A percentile compares a stretch with the other conserved stretches of the same genome.
Conservation (phyloP, 768 basidiomycete genomes). For the Mycena latifolia region DNA sequence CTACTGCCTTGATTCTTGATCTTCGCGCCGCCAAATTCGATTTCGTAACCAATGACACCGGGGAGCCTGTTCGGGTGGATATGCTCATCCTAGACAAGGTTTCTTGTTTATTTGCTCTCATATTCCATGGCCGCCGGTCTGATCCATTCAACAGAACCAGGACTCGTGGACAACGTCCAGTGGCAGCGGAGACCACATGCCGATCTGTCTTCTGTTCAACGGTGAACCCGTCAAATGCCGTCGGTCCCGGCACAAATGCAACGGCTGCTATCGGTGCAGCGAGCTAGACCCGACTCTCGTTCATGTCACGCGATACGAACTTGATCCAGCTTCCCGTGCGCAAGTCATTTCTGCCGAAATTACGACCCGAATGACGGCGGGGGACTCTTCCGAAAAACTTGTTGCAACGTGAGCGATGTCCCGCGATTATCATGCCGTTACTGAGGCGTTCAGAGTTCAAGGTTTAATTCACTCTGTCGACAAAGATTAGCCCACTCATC, state of each 20-base stretch:
- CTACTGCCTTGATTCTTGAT: background rate
- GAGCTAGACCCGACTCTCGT: constrained; percentile 3
- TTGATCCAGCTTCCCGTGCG: background rate
- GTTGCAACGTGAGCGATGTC: background rate
- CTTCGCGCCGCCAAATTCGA: background rate
- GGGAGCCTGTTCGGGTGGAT: background rate
- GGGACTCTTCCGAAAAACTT: background rate
- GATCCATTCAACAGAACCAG: background rate
- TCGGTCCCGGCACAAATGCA: background rate
- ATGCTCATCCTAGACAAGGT: background rate
- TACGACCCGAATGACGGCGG: background rate
- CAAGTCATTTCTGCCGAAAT: constrained; percentile 7
- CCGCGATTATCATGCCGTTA: no score
- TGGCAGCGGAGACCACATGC: background rate
- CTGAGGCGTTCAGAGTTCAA: no score
- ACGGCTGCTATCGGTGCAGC: constrained; percentile 3
- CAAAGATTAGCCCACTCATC: no score
- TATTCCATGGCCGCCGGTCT: background rate
- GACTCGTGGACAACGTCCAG: background rate
- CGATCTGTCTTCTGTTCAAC: background rate
- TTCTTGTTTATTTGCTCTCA: background rate
- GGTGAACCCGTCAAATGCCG: no score
- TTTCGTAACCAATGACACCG: background rate
- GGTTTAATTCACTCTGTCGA: no score
- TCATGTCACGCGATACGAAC: constrained; percentile 4